A percentile compares a stretch with the other conserved stretches of the same genome.
These are phyloP conservation scores for Amanita brunnescens DNA, from an alignment of 768 basidiomycete genomes.

Conservation along the genomic window DNA sequence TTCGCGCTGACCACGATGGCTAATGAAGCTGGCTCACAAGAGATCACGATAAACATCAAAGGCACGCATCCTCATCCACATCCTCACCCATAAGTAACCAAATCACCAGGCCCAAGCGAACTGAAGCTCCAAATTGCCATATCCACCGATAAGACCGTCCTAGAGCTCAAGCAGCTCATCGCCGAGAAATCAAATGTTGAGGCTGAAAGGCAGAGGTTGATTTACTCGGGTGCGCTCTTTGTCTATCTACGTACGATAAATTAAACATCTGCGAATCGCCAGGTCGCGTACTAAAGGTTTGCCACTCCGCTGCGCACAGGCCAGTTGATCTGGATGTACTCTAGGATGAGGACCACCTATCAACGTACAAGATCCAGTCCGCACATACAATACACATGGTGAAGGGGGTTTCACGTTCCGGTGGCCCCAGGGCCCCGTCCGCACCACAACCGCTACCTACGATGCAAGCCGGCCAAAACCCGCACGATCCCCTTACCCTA, in stretches of 20 bases:
- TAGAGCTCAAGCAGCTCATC: conserved; percentile 86
- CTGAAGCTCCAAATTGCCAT: conserved; percentile 88
- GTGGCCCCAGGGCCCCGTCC: conserved; percentile 24
- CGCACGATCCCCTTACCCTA: conserved; percentile 76
- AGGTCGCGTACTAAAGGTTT: conserved; percentile 72
- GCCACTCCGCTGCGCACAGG: conserved; percentile 6
- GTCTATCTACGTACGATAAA: not conserved
- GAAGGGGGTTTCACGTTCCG: conserved; percentile 63
- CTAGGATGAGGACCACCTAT: conserved; percentile 76
- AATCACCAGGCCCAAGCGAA: conserved; percentile 70
- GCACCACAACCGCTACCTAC: conserved; percentile 60
- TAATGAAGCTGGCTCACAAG: conserved; percentile 31
- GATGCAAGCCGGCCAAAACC: conserved; percentile 91
- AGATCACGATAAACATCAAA: conserved; percentile 64
- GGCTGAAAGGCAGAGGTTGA: conserved; percentile 82
- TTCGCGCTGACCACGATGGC: conserved; percentile 30
- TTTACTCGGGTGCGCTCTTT: conserved; percentile 69
- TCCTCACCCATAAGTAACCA: not conserved
- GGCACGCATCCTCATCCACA: conserved; percentile 27
- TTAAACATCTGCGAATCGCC: not conserved
- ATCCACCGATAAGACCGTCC: conserved; percentile 72
- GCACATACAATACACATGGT: conserved; percentile 91
- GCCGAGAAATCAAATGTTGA: conserved; percentile 79
- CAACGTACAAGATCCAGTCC: conserved; percentile 85
- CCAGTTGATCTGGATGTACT: not conserved